These are phyloP conservation scores for Venturia nashicola DNA, from an alignment of 2,329 filamentous ascomycete genomes.

Conservation along the genomic window DNA sequence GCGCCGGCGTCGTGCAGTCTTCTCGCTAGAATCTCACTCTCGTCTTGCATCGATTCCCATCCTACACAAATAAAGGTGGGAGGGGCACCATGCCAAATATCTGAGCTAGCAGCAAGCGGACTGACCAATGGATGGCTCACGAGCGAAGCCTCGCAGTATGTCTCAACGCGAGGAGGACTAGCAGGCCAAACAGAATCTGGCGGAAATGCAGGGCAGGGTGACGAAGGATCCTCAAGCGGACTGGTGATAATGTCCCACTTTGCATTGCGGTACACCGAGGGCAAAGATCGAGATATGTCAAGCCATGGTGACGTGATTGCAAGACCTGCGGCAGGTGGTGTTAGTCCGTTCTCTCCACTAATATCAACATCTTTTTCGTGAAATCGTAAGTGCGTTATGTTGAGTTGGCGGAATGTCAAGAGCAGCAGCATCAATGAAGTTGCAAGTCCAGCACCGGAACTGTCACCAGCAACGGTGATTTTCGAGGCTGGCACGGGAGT, in stretches of 20 bases:
- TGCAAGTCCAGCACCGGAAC: slow-evolving; percentile 58
- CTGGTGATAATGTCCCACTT: slow-evolving; percentile 52
- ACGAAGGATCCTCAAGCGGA: slow-evolving; percentile 5
- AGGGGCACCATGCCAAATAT: slow-evolving; percentile 48
- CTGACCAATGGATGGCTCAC: slow-evolving; percentile 55
- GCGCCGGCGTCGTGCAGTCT: slow-evolving; percentile 46
- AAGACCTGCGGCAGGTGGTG: slow-evolving; percentile 53
- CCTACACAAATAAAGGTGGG: slow-evolving; percentile 59
- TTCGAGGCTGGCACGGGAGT: slow-evolving; percentile 49
- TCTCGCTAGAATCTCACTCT: slow-evolving; percentile 48
- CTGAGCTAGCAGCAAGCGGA: slow-evolving; percentile 37
- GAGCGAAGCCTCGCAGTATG: slow-evolving; percentile 32
- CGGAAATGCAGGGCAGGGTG: slow-evolving; percentile 21
- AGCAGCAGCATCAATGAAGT: slow-evolving; percentile 50
- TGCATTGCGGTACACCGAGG: slow-evolving; percentile 38
- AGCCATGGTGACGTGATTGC: slow-evolving; percentile 57
- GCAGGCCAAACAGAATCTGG: slow-evolving; percentile 38
- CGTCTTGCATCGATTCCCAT: slow-evolving; percentile 60
- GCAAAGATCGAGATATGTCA: slow-evolving; percentile 56
- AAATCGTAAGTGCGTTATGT: slow-evolving; percentile 44
- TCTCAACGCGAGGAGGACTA: slow-evolving; percentile 31
- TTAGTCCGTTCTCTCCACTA: slow-evolving; percentile 38
- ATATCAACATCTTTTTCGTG: slow-evolving; percentile 25
- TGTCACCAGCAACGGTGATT: slow-evolving; percentile 63
- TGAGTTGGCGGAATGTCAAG: slow-evolving; percentile 21